A percentile compares a stretch with the other conserved stretches of the same genome.
Evolutionary conservation across 768 basidiomycete species (phyloP).

Genomic region (Thelephora aurantiotincta): DNA sequence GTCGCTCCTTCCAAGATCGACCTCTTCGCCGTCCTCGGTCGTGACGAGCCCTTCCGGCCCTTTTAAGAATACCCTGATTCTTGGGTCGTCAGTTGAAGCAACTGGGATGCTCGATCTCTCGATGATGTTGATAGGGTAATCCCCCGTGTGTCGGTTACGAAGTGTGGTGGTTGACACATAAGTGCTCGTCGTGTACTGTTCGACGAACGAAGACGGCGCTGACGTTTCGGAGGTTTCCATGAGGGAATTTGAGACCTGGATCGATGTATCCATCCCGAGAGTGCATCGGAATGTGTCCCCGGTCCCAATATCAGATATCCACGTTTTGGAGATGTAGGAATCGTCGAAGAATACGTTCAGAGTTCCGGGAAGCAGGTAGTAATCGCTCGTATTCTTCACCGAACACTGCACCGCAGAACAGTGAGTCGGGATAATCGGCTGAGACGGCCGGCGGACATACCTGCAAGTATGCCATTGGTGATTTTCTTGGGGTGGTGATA

Average conservation of each 20-base stretch:
- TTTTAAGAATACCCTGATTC: constrained; percentile 28
- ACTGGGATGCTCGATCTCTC: constrained; percentile 30
- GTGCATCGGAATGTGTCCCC: constrained; percentile 41
- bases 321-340: constrained; percentile 39
- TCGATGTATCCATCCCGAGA: constrained; percentile 26
- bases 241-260: constrained; percentile 26
- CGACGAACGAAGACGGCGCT: constrained; percentile 27
- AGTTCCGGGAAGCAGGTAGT: constrained; percentile 37
- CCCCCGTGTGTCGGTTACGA: constrained; percentile 32
- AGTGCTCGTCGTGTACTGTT: constrained; percentile 27
- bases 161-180: constrained; percentile 27
- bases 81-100: constrained; percentile 18
- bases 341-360: constrained; percentile 44
- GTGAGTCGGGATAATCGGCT: constrained; percentile 19
- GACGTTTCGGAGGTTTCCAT: constrained; percentile 22
- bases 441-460: neutral
- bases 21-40: constrained; percentile 25
- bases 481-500: constrained; percentile 32
- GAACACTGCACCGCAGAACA: constrained; percentile 30
- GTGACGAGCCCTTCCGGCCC: constrained; percentile 33
- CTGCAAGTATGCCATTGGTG: neutral
- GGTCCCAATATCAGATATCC: constrained; percentile 29
- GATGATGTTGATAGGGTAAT: constrained; percentile 28
- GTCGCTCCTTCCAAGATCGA: constrained; percentile 13
- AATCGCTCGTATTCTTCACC: constrained; percentile 45